Evolutionary conservation across 768 basidiomycete species (phyloP), one percentile per base, ranked within the genome.

Genomic region (Kwoniella mangroviensis): DNA sequence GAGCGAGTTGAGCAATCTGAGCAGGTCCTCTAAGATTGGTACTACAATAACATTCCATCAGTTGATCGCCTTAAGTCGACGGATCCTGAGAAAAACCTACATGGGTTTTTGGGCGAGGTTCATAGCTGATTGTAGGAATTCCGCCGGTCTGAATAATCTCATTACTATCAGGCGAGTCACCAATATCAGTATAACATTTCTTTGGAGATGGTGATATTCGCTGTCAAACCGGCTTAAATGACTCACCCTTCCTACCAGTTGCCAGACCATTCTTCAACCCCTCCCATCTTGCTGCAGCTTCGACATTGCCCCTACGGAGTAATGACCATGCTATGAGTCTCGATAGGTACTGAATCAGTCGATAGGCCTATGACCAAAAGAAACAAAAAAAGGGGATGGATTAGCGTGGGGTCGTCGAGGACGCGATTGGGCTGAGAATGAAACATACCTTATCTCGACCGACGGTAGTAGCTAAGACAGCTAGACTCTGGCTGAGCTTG

Each of bases 121-220:
- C 55, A 97, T 84, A 40, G 93, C 94, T 1, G 93, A 89, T 82
- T 98, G 96, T 6, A 95, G 86, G 84, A 97, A 93, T 80, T 99
- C 97, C 72, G 95, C 75, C 9, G 94, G 94, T 84, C 98, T 96
- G 75, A 94, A 93, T 63, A 99, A 86, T 17, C 97, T 89, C 87
- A 98, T 86, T 45, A 97, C 96, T 98, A 73, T 28, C 26, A 28
- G 26, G 26, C 26, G 26, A 28, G 26, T 28, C 26, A 4, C 26
- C 26, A 2, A 28, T 28, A 28, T 28, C 26, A 34, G 34, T 34
- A 34, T 34, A 34, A 4, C 6, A n/a, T 7, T 34, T 34, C 34
- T 34, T 1, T 34, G 34, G 34, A 0, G 34, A 1, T 34, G 34
- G 34, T 34, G 6, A 7, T 34, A 0, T 34, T 7, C 34, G 34